Percentiles rank a stretch among this genome's conserved stretches.
Conservation (phyloP, 139 green algal genomes). For the Closterium sp. region DNA sequence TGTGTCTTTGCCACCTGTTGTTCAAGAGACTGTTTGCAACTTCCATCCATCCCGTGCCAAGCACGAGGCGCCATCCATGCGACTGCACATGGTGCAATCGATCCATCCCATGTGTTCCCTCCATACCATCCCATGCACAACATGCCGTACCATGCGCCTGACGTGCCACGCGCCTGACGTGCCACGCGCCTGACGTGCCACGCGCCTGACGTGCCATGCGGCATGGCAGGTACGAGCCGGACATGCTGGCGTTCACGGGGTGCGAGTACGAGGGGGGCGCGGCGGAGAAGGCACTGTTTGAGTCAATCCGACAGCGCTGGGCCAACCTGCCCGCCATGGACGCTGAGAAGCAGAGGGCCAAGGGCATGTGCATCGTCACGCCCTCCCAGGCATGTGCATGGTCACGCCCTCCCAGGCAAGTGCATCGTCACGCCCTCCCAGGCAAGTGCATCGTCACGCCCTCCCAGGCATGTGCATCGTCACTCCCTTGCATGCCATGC, state of each 20-base stretch:
- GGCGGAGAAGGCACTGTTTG: background rate
- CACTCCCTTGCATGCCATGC: background rate
- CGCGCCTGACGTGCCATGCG: background rate
- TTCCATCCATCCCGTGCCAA: background rate
- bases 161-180: background rate
- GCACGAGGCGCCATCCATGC: too few species aligned
- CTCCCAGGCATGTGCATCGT: background rate
- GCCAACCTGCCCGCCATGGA: conserved; percentile 11
- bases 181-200: too few species aligned
- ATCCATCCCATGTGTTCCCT: background rate
- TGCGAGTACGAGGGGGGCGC: conserved; percentile 29
- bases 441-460: conserved; percentile 18
- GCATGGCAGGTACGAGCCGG: conserved; percentile 28
- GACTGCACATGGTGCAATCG: background rate
- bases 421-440: conserved; percentile 16
- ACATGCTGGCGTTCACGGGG: conserved; percentile 43
- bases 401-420: conserved; percentile 10
- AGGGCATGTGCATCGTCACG: conserved; percentile 19
- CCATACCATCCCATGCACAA: too few species aligned
- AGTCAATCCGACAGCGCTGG: conserved; percentile 16
- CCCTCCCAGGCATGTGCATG: conserved; percentile 8
- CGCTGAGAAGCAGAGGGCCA: background rate
- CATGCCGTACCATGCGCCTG: background rate
- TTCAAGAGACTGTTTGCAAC: background rate
- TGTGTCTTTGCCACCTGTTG: background rate